Conservation (phyloP, 202 grass and related monocot species). For the Panicum hallii region DNA sequence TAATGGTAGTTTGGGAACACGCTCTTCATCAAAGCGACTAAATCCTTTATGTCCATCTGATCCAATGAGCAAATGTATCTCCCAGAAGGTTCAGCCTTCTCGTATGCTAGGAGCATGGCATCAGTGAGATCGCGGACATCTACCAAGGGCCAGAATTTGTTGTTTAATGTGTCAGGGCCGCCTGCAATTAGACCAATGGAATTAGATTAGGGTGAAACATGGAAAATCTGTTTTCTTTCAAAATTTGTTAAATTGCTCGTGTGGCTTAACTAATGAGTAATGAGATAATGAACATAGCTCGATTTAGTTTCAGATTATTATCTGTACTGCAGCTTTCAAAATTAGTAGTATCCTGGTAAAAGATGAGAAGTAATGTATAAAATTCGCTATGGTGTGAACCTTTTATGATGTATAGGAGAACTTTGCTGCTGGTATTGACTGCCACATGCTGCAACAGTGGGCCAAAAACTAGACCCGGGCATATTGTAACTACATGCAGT, state of each 20-base stretch:
- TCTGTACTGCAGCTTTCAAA: background rate
- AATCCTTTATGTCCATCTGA: constrained; percentile 8
- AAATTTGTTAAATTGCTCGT: background rate
- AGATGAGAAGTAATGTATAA: background rate
- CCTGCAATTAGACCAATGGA: constrained; percentile 20
- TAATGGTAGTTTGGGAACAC: constrained; percentile 46
- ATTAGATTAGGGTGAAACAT: background rate
- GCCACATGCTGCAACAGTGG: constrained; percentile 48
- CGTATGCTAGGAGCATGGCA: constrained; percentile 40
- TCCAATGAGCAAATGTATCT: constrained; percentile 46
- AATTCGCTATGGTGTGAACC: background rate
- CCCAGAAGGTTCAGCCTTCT: constrained; percentile 40
- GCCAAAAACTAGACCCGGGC: constrained; percentile 51
- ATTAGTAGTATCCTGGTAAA: background rate
- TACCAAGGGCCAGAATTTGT: constrained; percentile 42
- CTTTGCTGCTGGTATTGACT: constrained; percentile 48
- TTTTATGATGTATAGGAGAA: constrained; percentile 53
- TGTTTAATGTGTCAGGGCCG: constrained; percentile 41
- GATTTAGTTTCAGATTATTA: background rate
- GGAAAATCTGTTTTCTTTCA: background rate
- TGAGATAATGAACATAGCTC: too few species aligned
- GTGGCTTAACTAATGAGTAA: too few species aligned
- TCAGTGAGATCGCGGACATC: constrained; percentile 53
- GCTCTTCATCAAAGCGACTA: constrained; percentile 43
- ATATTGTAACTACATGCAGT: constrained; percentile 40